Percentiles rank a stretch among this genome's conserved stretches.
phyloP scores from a whole-genome alignment of 108 stramenopile species.

The Nitzschia palea region DNA sequence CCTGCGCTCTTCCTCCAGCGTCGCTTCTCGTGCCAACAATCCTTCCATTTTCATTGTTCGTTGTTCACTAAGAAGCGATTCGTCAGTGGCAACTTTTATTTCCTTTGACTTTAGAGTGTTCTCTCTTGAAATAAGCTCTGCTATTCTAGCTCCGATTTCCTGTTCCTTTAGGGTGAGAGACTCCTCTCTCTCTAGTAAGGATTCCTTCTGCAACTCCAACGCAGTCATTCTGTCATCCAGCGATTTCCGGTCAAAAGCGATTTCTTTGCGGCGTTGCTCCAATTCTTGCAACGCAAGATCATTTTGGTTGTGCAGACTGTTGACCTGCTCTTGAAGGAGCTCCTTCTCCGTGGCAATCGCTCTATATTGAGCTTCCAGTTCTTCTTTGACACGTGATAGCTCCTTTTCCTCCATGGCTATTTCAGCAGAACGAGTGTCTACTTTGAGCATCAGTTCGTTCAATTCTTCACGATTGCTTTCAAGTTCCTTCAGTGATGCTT shows the following conservation, averaged over 20 bases:
- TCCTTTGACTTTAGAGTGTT: not conserved
- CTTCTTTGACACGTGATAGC: conserved; percentile 4
- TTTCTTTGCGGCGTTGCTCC: conserved; percentile 3
- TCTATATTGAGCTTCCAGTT: not conserved
- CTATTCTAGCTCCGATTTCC: not conserved
- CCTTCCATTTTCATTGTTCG: not conserved
- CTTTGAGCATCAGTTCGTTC: conserved; percentile 10
- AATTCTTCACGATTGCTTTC: conserved; percentile 25
- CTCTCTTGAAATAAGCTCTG: not conserved
- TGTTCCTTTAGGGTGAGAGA: not conserved
- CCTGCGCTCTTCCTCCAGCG: conserved; percentile 39
- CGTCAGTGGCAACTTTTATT: not conserved
- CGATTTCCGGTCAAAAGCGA: conserved; percentile 1
- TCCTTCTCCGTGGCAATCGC: conserved; percentile 9
- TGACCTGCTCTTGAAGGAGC: not conserved
- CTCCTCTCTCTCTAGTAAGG: not conserved
- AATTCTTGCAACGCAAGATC: not conserved
- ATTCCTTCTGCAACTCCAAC: not conserved
- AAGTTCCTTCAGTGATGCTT: conserved; percentile 22
- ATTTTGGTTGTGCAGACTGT: not conserved
- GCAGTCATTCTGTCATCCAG: not conserved
- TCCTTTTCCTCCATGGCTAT: conserved; percentile 3
- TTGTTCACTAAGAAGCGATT: not conserved
- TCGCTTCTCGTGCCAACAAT: conserved; percentile 4
- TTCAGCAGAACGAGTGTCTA: conserved; percentile 15